A percentile compares a stretch with the other conserved stretches of the same genome.
Evolutionary conservation across 2,329 filamentous ascomycete genomes (phyloP).

Genomic region (Ceratocystis albifundus): DNA sequence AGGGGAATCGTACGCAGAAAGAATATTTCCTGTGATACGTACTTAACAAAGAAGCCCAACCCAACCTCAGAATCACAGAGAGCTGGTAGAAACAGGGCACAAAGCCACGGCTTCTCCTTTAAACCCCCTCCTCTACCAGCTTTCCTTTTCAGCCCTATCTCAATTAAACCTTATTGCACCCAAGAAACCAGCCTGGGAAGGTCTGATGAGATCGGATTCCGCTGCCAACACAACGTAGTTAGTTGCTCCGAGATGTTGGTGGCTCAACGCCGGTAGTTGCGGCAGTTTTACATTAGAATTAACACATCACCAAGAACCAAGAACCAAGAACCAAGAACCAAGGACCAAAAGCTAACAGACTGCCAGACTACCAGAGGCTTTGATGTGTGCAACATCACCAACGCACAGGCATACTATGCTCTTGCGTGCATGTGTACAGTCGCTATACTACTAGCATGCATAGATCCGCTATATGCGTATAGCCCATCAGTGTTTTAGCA

Average conservation of each 20-base stretch:
- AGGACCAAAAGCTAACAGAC: no score
- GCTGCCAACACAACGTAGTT: not conserved
- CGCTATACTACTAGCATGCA: not conserved
- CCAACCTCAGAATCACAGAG: not conserved
- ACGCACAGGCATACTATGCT: not conserved
- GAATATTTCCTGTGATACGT: not conserved
- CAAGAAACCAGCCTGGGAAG: not conserved
- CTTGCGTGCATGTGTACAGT: not conserved
- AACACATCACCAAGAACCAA: no score
- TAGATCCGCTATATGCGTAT: not conserved
- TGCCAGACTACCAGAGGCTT: no score
- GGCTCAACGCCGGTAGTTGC: not conserved
- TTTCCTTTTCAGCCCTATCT: not conserved
- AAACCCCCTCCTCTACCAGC: not conserved
- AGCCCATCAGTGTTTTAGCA: not conserved
- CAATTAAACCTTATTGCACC: constrained; percentile 9
- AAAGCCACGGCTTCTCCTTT: not conserved
- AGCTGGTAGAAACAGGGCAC: not conserved
- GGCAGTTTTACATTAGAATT: no score
- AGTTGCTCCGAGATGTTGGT: not conserved
- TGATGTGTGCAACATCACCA: not conserved
- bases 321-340: no score
- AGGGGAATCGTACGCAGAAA: not conserved
- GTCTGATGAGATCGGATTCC: not conserved
- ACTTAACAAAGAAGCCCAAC: not conserved